These are phyloP conservation scores for Claviceps lovelessii DNA, from an alignment of 2,329 filamentous ascomycete genomes.

Conservation along the genomic window DNA sequence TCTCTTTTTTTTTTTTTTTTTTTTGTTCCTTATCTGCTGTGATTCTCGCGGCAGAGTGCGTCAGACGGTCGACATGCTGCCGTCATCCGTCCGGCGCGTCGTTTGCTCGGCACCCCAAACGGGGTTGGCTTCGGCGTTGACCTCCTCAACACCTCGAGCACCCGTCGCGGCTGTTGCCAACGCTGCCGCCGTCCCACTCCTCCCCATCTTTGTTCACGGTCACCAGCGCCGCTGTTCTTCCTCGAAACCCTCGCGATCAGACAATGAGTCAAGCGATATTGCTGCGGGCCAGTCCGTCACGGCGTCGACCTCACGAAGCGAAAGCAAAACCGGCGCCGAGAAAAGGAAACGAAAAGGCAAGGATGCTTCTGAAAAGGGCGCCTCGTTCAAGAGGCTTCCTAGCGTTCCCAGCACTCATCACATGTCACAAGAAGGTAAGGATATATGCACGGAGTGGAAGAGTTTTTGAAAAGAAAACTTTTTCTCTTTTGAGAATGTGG, in stretches of 20 bases:
- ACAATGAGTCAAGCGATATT: constrained; percentile 39
- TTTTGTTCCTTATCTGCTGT: constrained; percentile 5
- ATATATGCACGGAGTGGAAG: background rate
- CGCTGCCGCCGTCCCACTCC: constrained; percentile 18
- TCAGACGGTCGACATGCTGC: constrained; percentile 32
- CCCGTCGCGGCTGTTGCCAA: constrained; percentile 20
- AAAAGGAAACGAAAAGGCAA: constrained; percentile 47
- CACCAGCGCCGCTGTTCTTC: constrained; percentile 45
- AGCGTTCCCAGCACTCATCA: constrained; percentile 64
- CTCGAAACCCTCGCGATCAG: constrained; percentile 48
- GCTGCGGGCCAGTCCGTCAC: constrained; percentile 35
- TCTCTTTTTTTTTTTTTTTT: background rate
- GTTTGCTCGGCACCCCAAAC: constrained; percentile 33
- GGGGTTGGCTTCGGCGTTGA: constrained; percentile 27
- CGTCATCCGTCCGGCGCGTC: constrained; percentile 41
- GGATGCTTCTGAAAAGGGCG: constrained; percentile 29
- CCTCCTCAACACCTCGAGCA: constrained; percentile 26
- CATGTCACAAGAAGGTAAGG: constrained; percentile 52
- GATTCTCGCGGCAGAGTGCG: constrained; percentile 5
- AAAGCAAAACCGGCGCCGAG: constrained; percentile 31
- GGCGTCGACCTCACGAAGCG: constrained; percentile 27
- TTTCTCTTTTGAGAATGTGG: background rate
- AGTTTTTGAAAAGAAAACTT: background rate
- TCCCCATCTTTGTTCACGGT: constrained; percentile 22
- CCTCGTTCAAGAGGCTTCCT: constrained; percentile 44